phyloP scores from a whole-genome alignment of 1,284 basidiomycete species.

The Ganoderma lingzhi region DNA sequence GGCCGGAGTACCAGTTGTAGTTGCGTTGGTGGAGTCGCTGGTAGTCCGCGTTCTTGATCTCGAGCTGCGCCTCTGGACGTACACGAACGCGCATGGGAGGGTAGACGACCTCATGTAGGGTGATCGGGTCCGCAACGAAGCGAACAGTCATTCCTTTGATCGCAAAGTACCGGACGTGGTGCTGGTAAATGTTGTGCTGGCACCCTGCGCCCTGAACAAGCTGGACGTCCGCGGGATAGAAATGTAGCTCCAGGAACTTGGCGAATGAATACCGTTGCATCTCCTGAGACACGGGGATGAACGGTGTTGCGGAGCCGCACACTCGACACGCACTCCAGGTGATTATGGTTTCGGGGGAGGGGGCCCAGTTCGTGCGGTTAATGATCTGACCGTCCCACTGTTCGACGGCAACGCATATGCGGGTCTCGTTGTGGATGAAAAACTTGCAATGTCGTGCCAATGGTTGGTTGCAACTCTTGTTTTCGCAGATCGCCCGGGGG shows the following conservation, averaged over 20 bases:
- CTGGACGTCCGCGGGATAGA: conserved; percentile 87
- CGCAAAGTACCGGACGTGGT: conserved; percentile 95
- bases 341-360: conserved; percentile 79
- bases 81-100: conserved; percentile 90
- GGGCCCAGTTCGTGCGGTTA: conserved; percentile 56
- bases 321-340: conserved; percentile 93
- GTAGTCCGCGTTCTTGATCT: conserved; percentile 92
- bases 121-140: conserved; percentile 88
- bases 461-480: conserved; percentile 86
- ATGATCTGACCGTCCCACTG: conserved; percentile 85
- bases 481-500: conserved; percentile 79
- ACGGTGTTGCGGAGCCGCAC: conserved; percentile 85
- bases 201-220: conserved; percentile 88
- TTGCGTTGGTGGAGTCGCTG: conserved; percentile 81
- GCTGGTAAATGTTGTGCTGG: conserved; percentile 92
- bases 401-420: conserved; percentile 87
- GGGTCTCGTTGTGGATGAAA: conserved; percentile 89
- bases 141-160: conserved; percentile 86
- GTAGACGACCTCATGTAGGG: conserved; percentile 87
- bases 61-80: conserved; percentile 85
- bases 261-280: conserved; percentile 95
- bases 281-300: conserved; percentile 91
- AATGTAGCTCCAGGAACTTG: conserved; percentile 92
- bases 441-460: conserved; percentile 88
- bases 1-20: conserved; percentile 70